phyloP scores from a whole-genome alignment of 176 grass and related monocot species.

The Oryza australiensis region DNA sequence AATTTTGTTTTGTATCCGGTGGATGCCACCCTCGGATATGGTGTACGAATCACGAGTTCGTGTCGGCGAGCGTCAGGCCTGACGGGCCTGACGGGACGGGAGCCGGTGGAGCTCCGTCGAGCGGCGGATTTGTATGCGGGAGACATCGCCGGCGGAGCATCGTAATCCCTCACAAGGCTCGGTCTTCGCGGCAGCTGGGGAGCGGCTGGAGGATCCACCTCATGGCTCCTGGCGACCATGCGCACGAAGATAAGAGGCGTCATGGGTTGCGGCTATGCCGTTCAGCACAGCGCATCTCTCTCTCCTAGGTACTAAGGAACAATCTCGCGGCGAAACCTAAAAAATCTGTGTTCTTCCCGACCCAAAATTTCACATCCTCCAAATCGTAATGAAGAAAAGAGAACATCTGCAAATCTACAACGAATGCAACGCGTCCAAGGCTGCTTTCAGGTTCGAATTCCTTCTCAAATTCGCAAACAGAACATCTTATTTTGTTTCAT shows the following conservation, averaged over 20 bases:
- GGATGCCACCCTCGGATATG: too few species aligned
- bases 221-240: too few species aligned
- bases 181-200: too few species aligned
- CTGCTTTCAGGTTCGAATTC: not conserved
- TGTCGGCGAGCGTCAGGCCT: not conserved
- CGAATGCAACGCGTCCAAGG: not conserved
- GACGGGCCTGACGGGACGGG: not conserved
- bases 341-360: not conserved
- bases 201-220: too few species aligned
- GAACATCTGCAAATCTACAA: not conserved
- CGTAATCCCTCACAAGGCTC: too few species aligned
- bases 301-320: too few species aligned
- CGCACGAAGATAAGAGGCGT: not conserved
- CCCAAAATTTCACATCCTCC: not conserved
- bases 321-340: not conserved
- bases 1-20: too few species aligned
- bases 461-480: not conserved
- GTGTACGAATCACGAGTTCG: not conserved
- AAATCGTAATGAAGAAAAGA: not conserved
- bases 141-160: too few species aligned
- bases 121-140: too few species aligned
- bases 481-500: slow-evolving; percentile 10
- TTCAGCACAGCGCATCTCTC: too few species aligned
- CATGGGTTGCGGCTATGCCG: too few species aligned
- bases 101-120: not conserved